Evolutionary conservation across 2,329 filamentous ascomycete species (phyloP).

Genomic region (Hypoxylon sp.): DNA sequence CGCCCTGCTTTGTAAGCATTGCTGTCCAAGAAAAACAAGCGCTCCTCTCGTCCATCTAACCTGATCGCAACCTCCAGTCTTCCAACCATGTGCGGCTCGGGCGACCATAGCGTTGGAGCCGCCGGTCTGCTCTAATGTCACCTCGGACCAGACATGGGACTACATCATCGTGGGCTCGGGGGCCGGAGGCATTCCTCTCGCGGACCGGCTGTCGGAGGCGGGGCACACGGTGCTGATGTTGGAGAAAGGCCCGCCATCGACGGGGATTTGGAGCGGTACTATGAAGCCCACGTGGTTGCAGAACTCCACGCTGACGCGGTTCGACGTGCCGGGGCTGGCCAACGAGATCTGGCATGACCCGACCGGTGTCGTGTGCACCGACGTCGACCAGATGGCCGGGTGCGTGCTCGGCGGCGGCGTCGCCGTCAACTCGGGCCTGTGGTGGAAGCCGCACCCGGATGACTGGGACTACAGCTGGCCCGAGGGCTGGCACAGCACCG

Average conservation of each 20-base stretch:
- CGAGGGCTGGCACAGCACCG: conserved; percentile 73
- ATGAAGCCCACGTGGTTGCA: conserved; percentile 66
- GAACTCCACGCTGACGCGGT: conserved; percentile 73
- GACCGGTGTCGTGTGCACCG: conserved; percentile 72
- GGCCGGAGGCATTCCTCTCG: conserved; percentile 67
- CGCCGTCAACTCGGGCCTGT: conserved; percentile 75
- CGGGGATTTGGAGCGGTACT: conserved; percentile 70
- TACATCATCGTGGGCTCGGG: conserved; percentile 70
- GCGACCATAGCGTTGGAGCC: conserved; percentile 43
- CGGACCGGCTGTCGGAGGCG: conserved; percentile 69
- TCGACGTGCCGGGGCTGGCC: conserved; percentile 78
- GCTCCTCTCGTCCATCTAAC: conserved; percentile 24
- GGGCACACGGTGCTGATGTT: conserved; percentile 72
- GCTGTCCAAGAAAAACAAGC: background rate
- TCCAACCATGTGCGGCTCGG: conserved; percentile 38
- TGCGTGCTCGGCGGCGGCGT: conserved; percentile 77
- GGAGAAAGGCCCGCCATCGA: conserved; percentile 68
- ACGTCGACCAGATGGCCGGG: conserved; percentile 79
- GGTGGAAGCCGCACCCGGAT: conserved; percentile 73
- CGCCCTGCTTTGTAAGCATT: conserved; percentile 35
- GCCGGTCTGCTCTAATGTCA: conserved; percentile 44
- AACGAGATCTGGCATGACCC: conserved; percentile 77
- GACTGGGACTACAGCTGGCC: conserved; percentile 82
- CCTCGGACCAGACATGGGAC: conserved; percentile 58
- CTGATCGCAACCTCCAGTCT: conserved; percentile 27